Evolutionary conservation across 805 yeast species (phyloP), one percentile per base, ranked within the genome.

Genomic region (Suhomyces xylopsoci): DNA sequence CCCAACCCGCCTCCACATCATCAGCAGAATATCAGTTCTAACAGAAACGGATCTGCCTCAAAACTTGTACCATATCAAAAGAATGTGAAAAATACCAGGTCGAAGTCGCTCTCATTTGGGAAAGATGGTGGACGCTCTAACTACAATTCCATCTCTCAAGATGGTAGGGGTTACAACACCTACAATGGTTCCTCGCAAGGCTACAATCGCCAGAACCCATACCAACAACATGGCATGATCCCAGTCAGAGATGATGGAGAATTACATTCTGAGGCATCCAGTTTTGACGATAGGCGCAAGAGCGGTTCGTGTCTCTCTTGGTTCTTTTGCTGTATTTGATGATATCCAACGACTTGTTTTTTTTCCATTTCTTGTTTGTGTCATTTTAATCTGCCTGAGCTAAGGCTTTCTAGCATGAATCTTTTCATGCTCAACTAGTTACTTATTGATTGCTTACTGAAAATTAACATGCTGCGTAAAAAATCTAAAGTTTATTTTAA

Each of bases 251-350:
- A 72, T 51, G 74, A 73, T 42, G 68, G 68, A 14, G 76, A 69
- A 51, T 65, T 72, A 54, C 77, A 70, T 58, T 67, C 75, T 2
- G 77, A 71, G 48, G 64, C 67, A n/a, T 67, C 74, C 14, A 69
- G 73, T 56, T 71, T 67, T 51, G 52, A 58, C 50, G 57, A 55
- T 20, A 51, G 58, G 41, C 48, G 58, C 17, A 53, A 51, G 34
- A 47, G 47, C 17, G 45, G 55, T 5, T 44, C 51, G 7, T 50
- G 58, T 34, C 22, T 47, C 20, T 34, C 49, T n/a, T n/a, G 26
- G 22, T 14, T 48, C 40, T 53, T 41, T 45, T 47, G 50, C 28
- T 48, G 51, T 42, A 48, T 48, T 42, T 48, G 45, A 42, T 40
- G 26, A 15, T 25, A n/a, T 36, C 20, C 24, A 9, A 8, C 24